A percentile compares a stretch with the other conserved stretches of the same genome.
phyloP scores from a whole-genome alignment of 441 rosid species.

The Theobroma grandiflorum region DNA sequence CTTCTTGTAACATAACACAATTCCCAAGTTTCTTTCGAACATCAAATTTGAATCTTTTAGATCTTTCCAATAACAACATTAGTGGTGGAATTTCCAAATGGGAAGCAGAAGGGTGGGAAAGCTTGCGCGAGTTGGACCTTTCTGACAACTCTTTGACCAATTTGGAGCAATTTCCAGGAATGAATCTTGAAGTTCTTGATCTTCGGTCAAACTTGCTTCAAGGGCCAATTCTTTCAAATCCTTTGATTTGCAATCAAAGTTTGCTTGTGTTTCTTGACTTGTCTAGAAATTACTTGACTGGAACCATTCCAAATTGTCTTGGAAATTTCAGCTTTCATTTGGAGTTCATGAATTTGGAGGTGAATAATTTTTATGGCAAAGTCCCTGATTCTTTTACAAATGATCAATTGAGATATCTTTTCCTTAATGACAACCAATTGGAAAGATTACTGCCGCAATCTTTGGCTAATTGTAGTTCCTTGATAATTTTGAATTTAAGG shows the following conservation, averaged over 20 bases:
- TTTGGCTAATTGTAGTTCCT: conserved; percentile 8
- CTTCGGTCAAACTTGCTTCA: conserved; percentile 29
- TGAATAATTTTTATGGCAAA: conserved; percentile 23
- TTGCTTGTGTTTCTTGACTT: conserved; percentile 30
- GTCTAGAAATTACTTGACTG: conserved; percentile 25
- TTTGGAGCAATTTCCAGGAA: conserved; percentile 16
- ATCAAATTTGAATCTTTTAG: neutral
- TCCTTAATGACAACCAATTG: neutral
- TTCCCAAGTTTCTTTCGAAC: conserved; percentile 14
- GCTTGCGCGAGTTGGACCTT: neutral
- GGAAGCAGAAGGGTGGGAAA: conserved; percentile 12
- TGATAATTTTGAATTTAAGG: conserved; percentile 28
- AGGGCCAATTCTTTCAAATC: conserved; percentile 12
- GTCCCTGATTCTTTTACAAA: conserved; percentile 14
- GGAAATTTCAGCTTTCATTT: neutral
- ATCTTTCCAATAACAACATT: conserved; percentile 5
- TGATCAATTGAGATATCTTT: neutral
- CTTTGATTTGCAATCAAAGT: conserved; percentile 22
- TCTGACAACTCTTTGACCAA: neutral
- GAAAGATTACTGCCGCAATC: conserved; percentile 26
- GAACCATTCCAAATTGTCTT: conserved; percentile 27
- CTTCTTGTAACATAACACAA: neutral
- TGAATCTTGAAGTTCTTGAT: conserved; percentile 17
- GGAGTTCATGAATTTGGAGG: neutral
- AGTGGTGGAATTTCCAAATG: neutral